Conservation (phyloP, 805 yeast species). For the Danielia reshetovae region DNA sequence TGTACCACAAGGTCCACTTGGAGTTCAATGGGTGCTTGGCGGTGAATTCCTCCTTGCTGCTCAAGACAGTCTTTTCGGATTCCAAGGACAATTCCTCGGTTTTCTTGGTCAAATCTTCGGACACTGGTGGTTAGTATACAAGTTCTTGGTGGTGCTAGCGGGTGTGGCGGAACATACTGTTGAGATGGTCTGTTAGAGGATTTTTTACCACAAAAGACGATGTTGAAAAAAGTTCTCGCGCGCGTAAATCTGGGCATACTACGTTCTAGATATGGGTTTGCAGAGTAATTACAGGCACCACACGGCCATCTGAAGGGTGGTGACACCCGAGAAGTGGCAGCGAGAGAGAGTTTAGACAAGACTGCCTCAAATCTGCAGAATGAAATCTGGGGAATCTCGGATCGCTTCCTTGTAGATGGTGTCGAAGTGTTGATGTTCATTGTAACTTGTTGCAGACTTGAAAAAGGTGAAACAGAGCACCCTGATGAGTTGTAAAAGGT, state of each 20-base stretch:
- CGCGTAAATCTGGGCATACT: slow-evolving; percentile 20
- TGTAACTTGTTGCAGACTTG: too few species aligned
- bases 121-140: slow-evolving; percentile 20
- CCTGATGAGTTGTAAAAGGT: too few species aligned
- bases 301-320: not conserved
- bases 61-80: slow-evolving; percentile 48
- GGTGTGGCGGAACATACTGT: slow-evolving; percentile 1
- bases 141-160: not conserved
- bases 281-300: slow-evolving; percentile 17
- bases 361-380: too few species aligned
- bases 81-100: slow-evolving; percentile 43
- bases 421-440: too few species aligned
- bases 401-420: too few species aligned
- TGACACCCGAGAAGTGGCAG: not conserved
- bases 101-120: slow-evolving; percentile 43
- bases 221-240: slow-evolving; percentile 21
- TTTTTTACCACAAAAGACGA: slow-evolving; percentile 13
- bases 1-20: slow-evolving; percentile 96
- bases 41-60: slow-evolving; percentile 58
- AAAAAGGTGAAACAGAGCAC: too few species aligned
- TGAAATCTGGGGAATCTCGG: too few species aligned
- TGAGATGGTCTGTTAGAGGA: not conserved
- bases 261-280: too few species aligned
- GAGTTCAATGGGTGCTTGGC: slow-evolving; percentile 87
- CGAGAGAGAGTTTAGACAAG: not conserved